Evolutionary conservation across 2,329 filamentous ascomycete species (phyloP), one percentile per base, ranked within the genome.

Genomic region (Diaporthe nobilis): DNA sequence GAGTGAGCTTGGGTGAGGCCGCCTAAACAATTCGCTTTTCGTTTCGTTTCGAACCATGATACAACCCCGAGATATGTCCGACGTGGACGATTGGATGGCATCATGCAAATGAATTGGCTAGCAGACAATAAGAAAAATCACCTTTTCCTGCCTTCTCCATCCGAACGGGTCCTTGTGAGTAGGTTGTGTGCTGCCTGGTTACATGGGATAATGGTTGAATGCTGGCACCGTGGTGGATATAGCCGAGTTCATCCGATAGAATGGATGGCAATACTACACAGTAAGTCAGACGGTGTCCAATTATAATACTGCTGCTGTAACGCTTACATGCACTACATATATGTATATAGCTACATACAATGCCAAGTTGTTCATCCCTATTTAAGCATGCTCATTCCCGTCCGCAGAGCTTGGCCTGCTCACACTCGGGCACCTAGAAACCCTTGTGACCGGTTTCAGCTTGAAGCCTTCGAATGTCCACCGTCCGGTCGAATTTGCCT

Each of bases 401-500:
- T 42, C 49, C 17, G 10, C 17, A 28, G 68, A 73, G 60, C 20
- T 34, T 8, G 74, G 74, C 37, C 58, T 73, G 39, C 74, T 73
- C 22, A 42, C n/a, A 25, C n/a, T 49, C 28, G 37, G 65, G 20
- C 70, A n/a, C 28, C 57, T 17, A n/a, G 49, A 55, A 17, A 39
- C 34, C 15, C 44, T 76, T 15, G 71, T 34, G 13, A 58, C 57
- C 10, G 72, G 42, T 37, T 71, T 71, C 49, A 76, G 17, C 15
- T 73, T 76, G 39, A 73, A 67, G 28, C 71, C 71, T 12, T 77
- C 73, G 28, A 77, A 47, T 4, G 53, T 37, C 73, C 70, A 67
- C 47, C 61, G 34, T 6, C 73, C 73, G 25, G 51, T 71, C 17
- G 70, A 22, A n/a, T 49, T 71, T 28, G 70, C 28, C n/a, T 53